A percentile compares a stretch with the other conserved stretches of the same genome.
Evolutionary conservation across 2,329 filamentous ascomycete genomes (phyloP).

Genomic region (Cryphonectria japonica): DNA sequence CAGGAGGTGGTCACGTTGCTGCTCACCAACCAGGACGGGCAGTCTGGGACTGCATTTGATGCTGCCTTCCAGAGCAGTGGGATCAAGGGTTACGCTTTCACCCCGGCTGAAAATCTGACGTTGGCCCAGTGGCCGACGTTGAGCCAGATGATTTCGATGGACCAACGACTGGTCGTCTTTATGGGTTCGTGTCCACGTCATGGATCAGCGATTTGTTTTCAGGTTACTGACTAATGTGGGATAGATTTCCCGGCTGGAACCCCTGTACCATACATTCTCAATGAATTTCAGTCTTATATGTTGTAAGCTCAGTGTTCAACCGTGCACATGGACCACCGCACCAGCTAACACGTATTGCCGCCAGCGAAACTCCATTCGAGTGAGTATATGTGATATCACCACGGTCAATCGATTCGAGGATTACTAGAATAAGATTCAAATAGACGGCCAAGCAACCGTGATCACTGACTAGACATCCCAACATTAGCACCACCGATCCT

Average conservation of each 20-base stretch:
- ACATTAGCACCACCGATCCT: conserved; percentile 52
- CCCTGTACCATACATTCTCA: conserved; percentile 63
- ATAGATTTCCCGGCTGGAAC: conserved; percentile 25
- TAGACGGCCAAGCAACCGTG: neutral
- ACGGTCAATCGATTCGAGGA: neutral
- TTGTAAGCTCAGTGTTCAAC: neutral
- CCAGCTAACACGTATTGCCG: neutral
- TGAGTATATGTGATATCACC: neutral
- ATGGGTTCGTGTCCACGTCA: conserved; percentile 51
- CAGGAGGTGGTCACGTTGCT: conserved; percentile 67
- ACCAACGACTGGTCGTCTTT: conserved; percentile 70
- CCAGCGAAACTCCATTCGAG: conserved; percentile 68
- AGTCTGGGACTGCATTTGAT: conserved; percentile 59
- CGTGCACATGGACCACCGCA: neutral
- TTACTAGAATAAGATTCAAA: neutral
- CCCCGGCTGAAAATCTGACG: conserved; percentile 46
- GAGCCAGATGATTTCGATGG: conserved; percentile 62
- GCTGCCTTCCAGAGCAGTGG: conserved; percentile 58
- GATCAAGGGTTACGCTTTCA: conserved; percentile 62
- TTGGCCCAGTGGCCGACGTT: conserved; percentile 70
- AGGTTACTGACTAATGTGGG: neutral
- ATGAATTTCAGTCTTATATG: conserved; percentile 60
- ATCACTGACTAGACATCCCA: neutral
- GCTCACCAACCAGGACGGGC: conserved; percentile 62
- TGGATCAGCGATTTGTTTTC: neutral